A percentile compares a stretch with the other conserved stretches of the same genome.
Evolutionary conservation across 2,329 filamentous ascomycete species (phyloP).

Genomic region (Aspergillus sojae): DNA sequence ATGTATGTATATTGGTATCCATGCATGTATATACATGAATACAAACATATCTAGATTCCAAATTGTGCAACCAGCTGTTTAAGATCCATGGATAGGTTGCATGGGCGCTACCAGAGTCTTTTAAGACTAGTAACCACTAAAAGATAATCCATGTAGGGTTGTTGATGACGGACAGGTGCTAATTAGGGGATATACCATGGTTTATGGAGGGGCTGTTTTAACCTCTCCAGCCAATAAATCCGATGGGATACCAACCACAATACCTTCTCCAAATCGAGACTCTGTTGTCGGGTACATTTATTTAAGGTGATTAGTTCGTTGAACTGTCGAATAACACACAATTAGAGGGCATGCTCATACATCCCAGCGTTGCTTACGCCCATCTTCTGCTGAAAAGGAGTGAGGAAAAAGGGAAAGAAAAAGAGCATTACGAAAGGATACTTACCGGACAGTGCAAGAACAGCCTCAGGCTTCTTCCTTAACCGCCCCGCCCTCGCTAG

Average conservation of each 20-base stretch:
- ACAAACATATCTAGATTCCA: not conserved
- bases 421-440: not conserved
- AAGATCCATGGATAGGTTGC: not conserved
- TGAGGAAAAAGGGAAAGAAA: not conserved
- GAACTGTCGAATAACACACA: not conserved
- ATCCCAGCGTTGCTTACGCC: not conserved
- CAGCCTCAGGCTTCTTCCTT: conserved; percentile 10
- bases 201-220: conserved; percentile 14
- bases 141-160: conserved; percentile 6
- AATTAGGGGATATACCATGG: conserved; percentile 14
- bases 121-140: not conserved
- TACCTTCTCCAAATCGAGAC: not conserved
- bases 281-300: not conserved
- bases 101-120: not conserved
- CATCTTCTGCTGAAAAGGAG: not conserved
- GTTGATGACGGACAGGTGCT: conserved; percentile 9
- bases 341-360: not conserved
- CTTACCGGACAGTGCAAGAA: not conserved
- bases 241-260: not conserved
- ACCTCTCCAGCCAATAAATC: conserved; percentile 3
- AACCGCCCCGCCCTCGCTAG: conserved; percentile 24
- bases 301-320: not conserved
- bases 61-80: not conserved
- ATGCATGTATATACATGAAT: not conserved
- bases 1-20: not conserved